Conservation (phyloP, 2,329 filamentous ascomycete genomes). For the Hypoxylon sp. region DNA sequence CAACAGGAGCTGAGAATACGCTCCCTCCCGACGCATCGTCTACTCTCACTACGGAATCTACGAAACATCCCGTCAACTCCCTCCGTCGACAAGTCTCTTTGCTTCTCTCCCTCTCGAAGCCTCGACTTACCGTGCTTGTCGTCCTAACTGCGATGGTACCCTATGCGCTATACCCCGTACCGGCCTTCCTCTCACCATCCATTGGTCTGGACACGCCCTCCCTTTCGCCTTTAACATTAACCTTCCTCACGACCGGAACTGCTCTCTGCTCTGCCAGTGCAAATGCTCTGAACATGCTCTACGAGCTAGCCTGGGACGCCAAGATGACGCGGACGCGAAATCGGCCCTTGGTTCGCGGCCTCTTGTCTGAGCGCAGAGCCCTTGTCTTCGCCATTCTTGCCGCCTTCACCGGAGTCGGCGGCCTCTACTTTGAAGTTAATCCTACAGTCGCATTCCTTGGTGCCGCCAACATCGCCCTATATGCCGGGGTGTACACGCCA, state of each 20-base stretch:
- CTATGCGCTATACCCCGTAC: slow-evolving; percentile 93
- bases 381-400: slow-evolving; percentile 80
- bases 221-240: slow-evolving; percentile 86
- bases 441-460: slow-evolving; percentile 90
- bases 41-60: slow-evolving; percentile 61
- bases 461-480: slow-evolving; percentile 83
- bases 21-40: slow-evolving; percentile 63
- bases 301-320: slow-evolving; percentile 89
- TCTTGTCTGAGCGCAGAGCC: slow-evolving; percentile 77
- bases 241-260: slow-evolving; percentile 91
- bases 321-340: slow-evolving; percentile 95
- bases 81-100: slow-evolving; percentile 75
- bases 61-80: slow-evolving; percentile 59
- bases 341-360: slow-evolving; percentile 82
- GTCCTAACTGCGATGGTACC: slow-evolving; percentile 89
- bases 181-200: slow-evolving; percentile 78
- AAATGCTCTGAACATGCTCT: slow-evolving; percentile 96
- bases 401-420: slow-evolving; percentile 72
- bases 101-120: slow-evolving; percentile 93
- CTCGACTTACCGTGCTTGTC: slow-evolving; percentile 88
- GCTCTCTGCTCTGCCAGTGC: slow-evolving; percentile 89
- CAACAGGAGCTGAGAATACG: slow-evolving; percentile 37
- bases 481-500: slow-evolving; percentile 92
- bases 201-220: slow-evolving; percentile 73
- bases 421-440: slow-evolving; percentile 90